Conservation (phyloP, 768 basidiomycete genomes). For the Lactifluus echinatus region DNA sequence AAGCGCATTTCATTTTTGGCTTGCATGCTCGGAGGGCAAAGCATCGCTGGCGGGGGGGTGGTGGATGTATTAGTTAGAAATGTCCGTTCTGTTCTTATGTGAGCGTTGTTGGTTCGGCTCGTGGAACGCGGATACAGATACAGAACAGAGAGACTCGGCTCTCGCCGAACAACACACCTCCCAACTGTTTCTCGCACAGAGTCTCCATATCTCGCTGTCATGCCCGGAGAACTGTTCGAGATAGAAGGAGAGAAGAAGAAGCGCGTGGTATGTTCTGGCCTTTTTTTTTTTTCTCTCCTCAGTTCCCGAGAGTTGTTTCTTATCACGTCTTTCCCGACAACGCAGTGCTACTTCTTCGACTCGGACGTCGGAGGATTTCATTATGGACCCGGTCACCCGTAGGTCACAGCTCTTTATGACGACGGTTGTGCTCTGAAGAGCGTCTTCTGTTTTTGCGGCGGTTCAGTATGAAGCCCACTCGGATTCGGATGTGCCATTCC, state of each 20-base stretch:
- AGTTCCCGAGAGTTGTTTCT: neutral
- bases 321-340: neutral
- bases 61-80: no score
- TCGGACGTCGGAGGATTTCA: conserved; percentile 99
- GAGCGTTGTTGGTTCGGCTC: no score
- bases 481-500: conserved; percentile 99
- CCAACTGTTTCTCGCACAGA: neutral
- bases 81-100: no score
- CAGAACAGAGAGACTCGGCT: conserved; percentile 7
- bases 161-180: conserved; percentile 6
- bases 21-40: neutral
- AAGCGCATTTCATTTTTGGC: neutral
- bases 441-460: neutral
- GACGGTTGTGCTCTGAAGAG: conserved; percentile 13
- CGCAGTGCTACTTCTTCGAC: conserved; percentile 97
- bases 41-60: neutral
- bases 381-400: conserved; percentile 97
- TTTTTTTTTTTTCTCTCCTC: neutral
- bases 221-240: conserved; percentile 29
- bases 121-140: conserved; percentile 11
- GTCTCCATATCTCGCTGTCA: conserved; percentile 4
- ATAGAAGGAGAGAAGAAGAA: conserved; percentile 70
- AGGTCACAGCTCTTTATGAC: conserved; percentile 23
- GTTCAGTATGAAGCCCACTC: conserved; percentile 88
- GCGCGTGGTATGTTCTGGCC: conserved; percentile 61